A percentile compares a stretch with the other conserved stretches of the same genome.
Conservation (phyloP, 2,329 filamentous ascomycete genomes). For the Trichoderma pleuroti region DNA sequence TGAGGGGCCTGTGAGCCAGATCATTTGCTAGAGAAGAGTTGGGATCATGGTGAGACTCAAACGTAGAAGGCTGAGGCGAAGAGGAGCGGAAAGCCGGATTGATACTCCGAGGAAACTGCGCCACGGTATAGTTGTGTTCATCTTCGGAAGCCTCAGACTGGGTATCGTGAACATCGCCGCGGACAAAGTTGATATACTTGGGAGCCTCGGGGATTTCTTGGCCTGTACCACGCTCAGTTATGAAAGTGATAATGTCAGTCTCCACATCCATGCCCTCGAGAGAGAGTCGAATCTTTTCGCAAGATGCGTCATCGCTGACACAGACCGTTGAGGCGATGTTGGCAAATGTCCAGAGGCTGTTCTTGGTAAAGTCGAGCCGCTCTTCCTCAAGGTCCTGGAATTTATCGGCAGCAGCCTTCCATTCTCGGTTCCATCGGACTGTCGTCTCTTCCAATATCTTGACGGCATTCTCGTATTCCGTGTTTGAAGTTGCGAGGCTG, state of each 20-base stretch:
- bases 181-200: slow-evolving; percentile 98
- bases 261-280: slow-evolving; percentile 96
- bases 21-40: slow-evolving; percentile 69
- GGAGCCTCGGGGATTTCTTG: slow-evolving; percentile 97
- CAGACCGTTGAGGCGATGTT: slow-evolving; percentile 97
- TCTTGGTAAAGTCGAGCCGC: slow-evolving; percentile 93
- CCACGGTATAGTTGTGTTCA: slow-evolving; percentile 78
- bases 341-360: slow-evolving; percentile 95
- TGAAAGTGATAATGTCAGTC: slow-evolving; percentile 87
- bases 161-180: slow-evolving; percentile 77
- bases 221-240: slow-evolving; percentile 82
- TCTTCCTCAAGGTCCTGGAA: slow-evolving; percentile 99
- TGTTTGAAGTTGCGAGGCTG: slow-evolving; percentile 84
- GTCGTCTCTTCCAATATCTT: slow-evolving; percentile 95
- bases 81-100: slow-evolving; percentile 96
- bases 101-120: slow-evolving; percentile 91
- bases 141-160: slow-evolving; percentile 83
- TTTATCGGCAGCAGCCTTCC: slow-evolving; percentile 97
- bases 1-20: slow-evolving; percentile 56
- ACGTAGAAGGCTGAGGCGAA: slow-evolving; percentile 90
- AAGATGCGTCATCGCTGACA: slow-evolving; percentile 93
- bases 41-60: slow-evolving; percentile 87
- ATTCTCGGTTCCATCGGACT: slow-evolving; percentile 92
- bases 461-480: slow-evolving; percentile 88
- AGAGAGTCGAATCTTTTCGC: slow-evolving; percentile 91